Base-by-base conservation (phyloP, 2,329 filamentous ascomycete species). In the Corinectria fuckeliana region DNA sequence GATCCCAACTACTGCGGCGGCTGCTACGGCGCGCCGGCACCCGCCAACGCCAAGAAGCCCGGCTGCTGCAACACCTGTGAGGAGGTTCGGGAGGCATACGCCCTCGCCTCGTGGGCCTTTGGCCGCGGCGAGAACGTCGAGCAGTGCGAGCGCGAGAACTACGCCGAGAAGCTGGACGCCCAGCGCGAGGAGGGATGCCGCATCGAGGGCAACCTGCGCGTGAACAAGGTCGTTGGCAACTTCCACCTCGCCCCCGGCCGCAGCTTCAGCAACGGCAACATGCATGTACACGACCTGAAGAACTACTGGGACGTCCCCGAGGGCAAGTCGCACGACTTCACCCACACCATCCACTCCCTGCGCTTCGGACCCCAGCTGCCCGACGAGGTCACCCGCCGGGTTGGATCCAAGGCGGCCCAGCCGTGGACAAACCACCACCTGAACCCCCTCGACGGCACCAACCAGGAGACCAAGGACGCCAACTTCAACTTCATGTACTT, bases 401-500 rank as follows among this genome's bases (percentile, higher is more conserved):
- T 89, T 45, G 82, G 84, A 55, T 68, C 64, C 55, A 73, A 75
- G 68, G 75, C 76, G 9, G 81, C 78, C 23, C 30, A 44, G 72
- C 84, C 81, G 60, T 97, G 92, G 92, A 92, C 91, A 10, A 93
- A 92, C 77, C 91, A 97, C 78, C 93, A 98, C 76, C 78, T 92
- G 67, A 97, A 98, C 77, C 95, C 95, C 4, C 86, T 99, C 4
- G 96, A 99, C 72, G 83, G 85, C 52, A 91, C 90, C 3, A 80
- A 85, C 64, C 93, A 98, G 81, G 79, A 83, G 51, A 96, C 92
- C 2, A 81, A 85, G 32, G 93, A 97, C 71, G 86, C 92, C 67
- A 91, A 91, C 65, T 97, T 85, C 83, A 99, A 97, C 81, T 99
- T 89, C 77, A 97, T 98, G 92, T 99, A 99, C 82, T 99, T 99